Percentiles rank a stretch among this genome's conserved stretches.
Evolutionary conservation across 2,329 filamentous ascomycete genomes (phyloP).

Genomic region (Talaromyces sp.): DNA sequence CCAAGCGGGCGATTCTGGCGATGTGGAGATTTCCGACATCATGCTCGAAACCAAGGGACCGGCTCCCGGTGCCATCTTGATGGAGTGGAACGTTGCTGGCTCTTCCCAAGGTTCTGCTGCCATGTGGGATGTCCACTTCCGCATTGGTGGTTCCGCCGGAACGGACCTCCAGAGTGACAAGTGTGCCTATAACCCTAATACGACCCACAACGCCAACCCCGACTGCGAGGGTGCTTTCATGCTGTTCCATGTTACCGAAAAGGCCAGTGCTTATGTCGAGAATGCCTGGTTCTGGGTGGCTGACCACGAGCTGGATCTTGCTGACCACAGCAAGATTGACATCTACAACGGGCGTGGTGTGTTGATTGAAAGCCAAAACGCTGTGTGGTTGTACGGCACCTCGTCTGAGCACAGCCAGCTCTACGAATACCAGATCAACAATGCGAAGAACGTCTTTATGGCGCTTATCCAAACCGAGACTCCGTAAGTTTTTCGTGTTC

Average conservation of each 20-base stretch:
- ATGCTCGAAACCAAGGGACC: constrained; percentile 80
- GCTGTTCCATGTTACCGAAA: constrained; percentile 52
- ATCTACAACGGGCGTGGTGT: constrained; percentile 86
- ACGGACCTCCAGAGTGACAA: constrained; percentile 74
- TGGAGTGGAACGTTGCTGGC: constrained; percentile 83
- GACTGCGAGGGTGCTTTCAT: constrained; percentile 70
- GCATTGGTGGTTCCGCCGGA: constrained; percentile 80
- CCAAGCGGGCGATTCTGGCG: constrained; percentile 67
- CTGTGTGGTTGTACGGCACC: constrained; percentile 80
- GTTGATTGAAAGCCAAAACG: constrained; percentile 69
- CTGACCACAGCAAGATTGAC: constrained; percentile 61
- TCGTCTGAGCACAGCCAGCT: constrained; percentile 55
- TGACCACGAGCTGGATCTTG: constrained; percentile 79
- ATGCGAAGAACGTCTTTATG: constrained; percentile 75
- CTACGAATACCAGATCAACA: constrained; percentile 78
- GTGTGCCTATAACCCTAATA: constrained; percentile 70
- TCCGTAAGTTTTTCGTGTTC: constrained; percentile 49
- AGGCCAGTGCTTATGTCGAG: constrained; percentile 70
- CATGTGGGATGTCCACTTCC: constrained; percentile 95
- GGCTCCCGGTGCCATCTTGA: constrained; percentile 79
- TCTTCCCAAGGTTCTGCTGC: constrained; percentile 61
- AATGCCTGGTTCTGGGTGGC: constrained; percentile 89
- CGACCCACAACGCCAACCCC: constrained; percentile 53
- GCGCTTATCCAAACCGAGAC: constrained; percentile 84
- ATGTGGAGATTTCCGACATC: constrained; percentile 81